Conservation (phyloP, 192 early-diverging fungal genomes). For the Neocallimastix lanati region DNA sequence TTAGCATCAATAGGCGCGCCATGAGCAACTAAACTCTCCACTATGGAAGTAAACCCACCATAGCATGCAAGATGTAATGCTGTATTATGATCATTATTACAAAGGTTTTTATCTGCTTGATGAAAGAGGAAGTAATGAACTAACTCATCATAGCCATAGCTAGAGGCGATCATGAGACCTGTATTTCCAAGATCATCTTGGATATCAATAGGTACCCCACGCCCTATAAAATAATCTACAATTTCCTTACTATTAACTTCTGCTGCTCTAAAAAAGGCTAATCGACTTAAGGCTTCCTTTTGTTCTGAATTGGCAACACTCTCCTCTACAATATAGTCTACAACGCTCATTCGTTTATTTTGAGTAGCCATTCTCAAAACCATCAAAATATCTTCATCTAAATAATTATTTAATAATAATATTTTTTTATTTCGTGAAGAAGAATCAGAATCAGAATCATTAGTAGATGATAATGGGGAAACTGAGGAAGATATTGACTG, state of each 20-base stretch:
- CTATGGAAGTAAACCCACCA: not conserved
- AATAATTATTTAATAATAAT: not conserved
- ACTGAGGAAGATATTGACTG: too few relatives aligned
- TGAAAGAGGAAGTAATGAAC: not conserved
- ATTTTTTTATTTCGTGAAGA: too few relatives aligned
- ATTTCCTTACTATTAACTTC: not conserved
- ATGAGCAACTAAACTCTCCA: not conserved
- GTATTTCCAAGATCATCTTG: not conserved
- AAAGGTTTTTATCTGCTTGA: not conserved
- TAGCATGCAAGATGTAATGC: not conserved
- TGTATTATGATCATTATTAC: not conserved
- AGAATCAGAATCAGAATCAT: too few relatives aligned
- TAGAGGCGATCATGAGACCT: not conserved
- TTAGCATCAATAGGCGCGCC: not conserved
- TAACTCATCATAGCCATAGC: not conserved
- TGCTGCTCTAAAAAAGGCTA: not conserved
- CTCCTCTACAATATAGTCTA: not conserved
- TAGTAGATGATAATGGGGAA: too few relatives aligned
- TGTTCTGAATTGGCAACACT: not conserved
- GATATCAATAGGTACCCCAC: not conserved
- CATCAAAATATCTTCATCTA: not conserved
- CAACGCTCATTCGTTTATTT: not conserved
- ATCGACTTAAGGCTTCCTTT: not conserved
- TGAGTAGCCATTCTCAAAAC: not conserved
- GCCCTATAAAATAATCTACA: not conserved